Conservation (phyloP, 73 alveolate genomes). For the Paramecium pentaurelia region DNA sequence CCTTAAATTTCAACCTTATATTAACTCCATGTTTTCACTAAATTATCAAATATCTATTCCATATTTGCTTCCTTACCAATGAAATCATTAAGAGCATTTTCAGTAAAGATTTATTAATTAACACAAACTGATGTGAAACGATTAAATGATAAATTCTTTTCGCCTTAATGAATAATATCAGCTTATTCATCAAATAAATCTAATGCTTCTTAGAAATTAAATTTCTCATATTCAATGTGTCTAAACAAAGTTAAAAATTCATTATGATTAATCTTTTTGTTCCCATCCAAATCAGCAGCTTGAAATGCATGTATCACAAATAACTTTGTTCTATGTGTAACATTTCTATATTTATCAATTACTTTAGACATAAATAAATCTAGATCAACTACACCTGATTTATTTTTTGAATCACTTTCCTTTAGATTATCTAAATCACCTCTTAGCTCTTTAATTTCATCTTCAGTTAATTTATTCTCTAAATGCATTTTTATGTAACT, state of each 20-base stretch:
- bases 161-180: slow-evolving; percentile 46
- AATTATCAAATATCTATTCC: background rate
- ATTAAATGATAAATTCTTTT: slow-evolving; percentile 54
- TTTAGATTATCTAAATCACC: slow-evolving; percentile 47
- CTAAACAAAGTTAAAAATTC: slow-evolving; percentile 51
- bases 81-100: background rate
- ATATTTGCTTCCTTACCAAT: background rate
- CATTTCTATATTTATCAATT: slow-evolving; percentile 33
- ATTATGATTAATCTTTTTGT: slow-evolving; percentile 48
- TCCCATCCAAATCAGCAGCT: slow-evolving; percentile 64
- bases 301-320: slow-evolving; percentile 58
- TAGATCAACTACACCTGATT: slow-evolving; percentile 35
- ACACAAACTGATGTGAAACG: slow-evolving; percentile 54
- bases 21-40: slow-evolving; percentile 27
- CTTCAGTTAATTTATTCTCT: slow-evolving; percentile 50
- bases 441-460: slow-evolving; percentile 43
- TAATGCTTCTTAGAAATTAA: slow-evolving; percentile 46
- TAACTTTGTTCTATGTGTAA: slow-evolving; percentile 39
- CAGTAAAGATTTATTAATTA: slow-evolving; percentile 50
- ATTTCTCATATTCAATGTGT: slow-evolving; percentile 37
- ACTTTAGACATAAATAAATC: slow-evolving; percentile 57
- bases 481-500: slow-evolving; percentile 39
- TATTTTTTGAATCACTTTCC: slow-evolving; percentile 51
- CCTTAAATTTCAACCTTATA: background rate
- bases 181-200: slow-evolving; percentile 60